Percentiles rank a stretch among this genome's conserved stretches.
phyloP scores from a whole-genome alignment of 192 early-diverging fungal genomes.

The Borealophlyctis nickersoniae region DNA sequence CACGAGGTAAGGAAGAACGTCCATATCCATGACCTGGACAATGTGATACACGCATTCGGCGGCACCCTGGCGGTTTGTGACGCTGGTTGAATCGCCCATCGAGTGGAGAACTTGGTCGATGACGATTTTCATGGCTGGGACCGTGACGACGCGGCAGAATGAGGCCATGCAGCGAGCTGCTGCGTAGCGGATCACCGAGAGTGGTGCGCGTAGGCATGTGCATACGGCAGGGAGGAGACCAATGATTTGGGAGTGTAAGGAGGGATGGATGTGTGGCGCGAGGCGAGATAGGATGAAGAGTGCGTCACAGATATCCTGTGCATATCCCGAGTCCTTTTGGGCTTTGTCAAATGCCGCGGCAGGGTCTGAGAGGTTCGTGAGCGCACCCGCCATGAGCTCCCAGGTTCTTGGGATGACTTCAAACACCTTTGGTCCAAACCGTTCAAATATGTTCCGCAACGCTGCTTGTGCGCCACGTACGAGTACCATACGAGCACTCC shows the following conservation, averaged over 20 bases:
- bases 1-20: slow-evolving; percentile 92
- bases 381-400: slow-evolving; percentile 48
- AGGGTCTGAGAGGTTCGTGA: slow-evolving; percentile 41
- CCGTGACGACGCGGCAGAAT: slow-evolving; percentile 64
- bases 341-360: slow-evolving; percentile 23
- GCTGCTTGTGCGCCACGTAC: slow-evolving; percentile 40
- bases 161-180: slow-evolving; percentile 76
- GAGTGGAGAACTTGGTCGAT: slow-evolving; percentile 75
- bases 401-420: slow-evolving; percentile 69
- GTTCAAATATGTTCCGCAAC: slow-evolving; percentile 58
- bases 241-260: slow-evolving; percentile 54
- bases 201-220: slow-evolving; percentile 61
- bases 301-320: slow-evolving; percentile 74
- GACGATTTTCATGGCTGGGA: slow-evolving; percentile 72
- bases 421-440: slow-evolving; percentile 67
- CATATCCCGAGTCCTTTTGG: slow-evolving; percentile 24
- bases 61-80: slow-evolving; percentile 79
- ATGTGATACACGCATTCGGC: slow-evolving; percentile 82
- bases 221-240: slow-evolving; percentile 64
- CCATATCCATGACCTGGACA: slow-evolving; percentile 71
- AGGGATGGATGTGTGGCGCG: slow-evolving; percentile 48
- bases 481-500: slow-evolving; percentile 21
- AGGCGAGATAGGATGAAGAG: slow-evolving; percentile 71
- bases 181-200: slow-evolving; percentile 72
- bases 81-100: slow-evolving; percentile 66